These are phyloP conservation scores for Backusella sp. DNA, from an alignment of 192 early-diverging fungal species.

Conservation along the genomic window DNA sequence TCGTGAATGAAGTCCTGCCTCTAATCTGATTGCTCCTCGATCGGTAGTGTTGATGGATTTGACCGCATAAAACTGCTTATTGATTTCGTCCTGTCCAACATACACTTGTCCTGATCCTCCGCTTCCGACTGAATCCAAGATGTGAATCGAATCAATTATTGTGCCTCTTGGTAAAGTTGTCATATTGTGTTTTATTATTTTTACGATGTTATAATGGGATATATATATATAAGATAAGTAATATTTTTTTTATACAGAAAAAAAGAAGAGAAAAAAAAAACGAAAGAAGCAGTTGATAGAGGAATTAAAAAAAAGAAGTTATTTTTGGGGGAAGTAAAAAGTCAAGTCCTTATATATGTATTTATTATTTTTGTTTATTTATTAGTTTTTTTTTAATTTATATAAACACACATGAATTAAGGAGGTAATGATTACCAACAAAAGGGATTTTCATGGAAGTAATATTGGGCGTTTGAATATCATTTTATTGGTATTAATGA, in stretches of 20 bases:
- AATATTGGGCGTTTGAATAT: neutral
- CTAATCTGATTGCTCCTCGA: conserved; percentile 53
- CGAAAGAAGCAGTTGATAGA: neutral
- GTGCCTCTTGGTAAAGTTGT: conserved; percentile 15
- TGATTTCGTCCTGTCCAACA: conserved; percentile 48
- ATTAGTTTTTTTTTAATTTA: conserved; percentile 1
- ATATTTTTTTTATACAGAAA: neutral
- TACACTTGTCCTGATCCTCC: conserved; percentile 79
- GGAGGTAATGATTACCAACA: neutral
- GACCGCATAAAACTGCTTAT: neutral
- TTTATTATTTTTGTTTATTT: neutral
- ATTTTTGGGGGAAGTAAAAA: neutral
- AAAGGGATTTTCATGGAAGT: neutral
- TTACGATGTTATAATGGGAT: neutral
- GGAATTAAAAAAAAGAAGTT: neutral
- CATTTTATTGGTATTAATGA: neutral
- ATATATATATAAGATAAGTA: neutral
- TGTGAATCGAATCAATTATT: conserved; percentile 39
- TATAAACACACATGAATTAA: conserved; percentile 1
- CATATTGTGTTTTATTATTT: no score
- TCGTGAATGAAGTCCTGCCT: conserved; percentile 62
- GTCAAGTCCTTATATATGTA: neutral
- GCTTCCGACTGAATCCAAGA: conserved; percentile 56
- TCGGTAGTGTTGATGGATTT: neutral
- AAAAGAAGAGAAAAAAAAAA: neutral